phyloP scores from a whole-genome alignment of 202 grass and related monocot genomes.

The Cymbopogon flexuosus region DNA sequence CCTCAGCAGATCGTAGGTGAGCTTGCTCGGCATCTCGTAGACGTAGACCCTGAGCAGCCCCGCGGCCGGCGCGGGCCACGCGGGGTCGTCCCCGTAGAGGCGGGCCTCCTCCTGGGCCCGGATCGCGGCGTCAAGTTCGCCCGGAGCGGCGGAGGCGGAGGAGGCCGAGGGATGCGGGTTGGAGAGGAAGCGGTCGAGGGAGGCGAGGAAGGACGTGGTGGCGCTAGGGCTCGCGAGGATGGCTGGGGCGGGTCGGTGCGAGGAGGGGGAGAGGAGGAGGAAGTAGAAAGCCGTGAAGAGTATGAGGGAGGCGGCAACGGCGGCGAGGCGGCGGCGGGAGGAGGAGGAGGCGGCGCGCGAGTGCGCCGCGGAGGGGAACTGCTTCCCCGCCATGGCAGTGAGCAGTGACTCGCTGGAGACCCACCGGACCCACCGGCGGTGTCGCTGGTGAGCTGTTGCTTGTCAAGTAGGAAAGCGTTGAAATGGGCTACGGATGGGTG shows the following conservation, averaged over 20 bases:
- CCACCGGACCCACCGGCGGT: background rate
- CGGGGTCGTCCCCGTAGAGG: slow-evolving; percentile 41
- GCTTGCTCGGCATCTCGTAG: slow-evolving; percentile 95
- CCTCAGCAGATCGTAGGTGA: slow-evolving; percentile 86
- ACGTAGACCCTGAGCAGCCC: slow-evolving; percentile 76
- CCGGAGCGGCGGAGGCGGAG: background rate
- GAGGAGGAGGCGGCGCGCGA: slow-evolving; percentile 38
- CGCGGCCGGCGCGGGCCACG: slow-evolving; percentile 40
- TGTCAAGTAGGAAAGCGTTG: background rate
- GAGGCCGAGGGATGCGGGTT: slow-evolving; percentile 12
- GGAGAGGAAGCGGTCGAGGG: slow-evolving; percentile 69
- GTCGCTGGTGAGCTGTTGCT: background rate
- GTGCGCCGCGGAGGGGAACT: slow-evolving; percentile 43
- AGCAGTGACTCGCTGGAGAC: background rate
- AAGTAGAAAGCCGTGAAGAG: slow-evolving; percentile 40
- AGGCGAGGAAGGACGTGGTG: slow-evolving; percentile 56
- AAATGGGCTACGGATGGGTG: background rate
- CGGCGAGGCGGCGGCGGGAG: slow-evolving; percentile 9
- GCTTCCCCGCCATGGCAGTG: slow-evolving; percentile 77
- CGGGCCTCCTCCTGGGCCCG: slow-evolving; percentile 43
- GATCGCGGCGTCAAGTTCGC: slow-evolving; percentile 38
- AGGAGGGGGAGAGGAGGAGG: slow-evolving; percentile 31
- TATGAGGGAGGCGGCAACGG: slow-evolving; percentile 33
- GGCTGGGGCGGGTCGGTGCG: background rate
- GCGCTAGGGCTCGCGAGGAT: slow-evolving; percentile 18